Conservation (phyloP, 768 basidiomycete genomes). For the Inosperma sp. region DNA sequence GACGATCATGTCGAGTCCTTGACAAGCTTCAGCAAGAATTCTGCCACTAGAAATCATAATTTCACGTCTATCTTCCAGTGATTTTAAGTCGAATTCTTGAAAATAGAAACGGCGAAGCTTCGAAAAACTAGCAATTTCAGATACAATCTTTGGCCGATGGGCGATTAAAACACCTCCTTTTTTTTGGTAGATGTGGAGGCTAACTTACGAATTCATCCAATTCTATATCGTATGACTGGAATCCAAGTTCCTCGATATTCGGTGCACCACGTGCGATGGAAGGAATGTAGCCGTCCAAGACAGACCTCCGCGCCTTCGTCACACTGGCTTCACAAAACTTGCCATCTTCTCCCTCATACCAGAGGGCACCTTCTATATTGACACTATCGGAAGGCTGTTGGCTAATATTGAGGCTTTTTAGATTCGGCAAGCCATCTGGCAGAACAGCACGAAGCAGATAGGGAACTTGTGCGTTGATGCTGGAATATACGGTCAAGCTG, state of each 20-base stretch:
- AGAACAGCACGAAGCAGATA: too few relatives aligned
- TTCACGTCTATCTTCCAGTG: background rate
- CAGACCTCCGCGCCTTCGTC: background rate
- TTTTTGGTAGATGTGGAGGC: background rate
- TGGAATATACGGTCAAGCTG: too few relatives aligned
- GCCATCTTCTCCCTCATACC: slow-evolving; percentile 17
- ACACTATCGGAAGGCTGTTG: background rate
- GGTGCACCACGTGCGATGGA: slow-evolving; percentile 12
- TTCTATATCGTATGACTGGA: background rate
- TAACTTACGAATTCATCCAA: background rate
- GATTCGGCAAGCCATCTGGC: slow-evolving; percentile 10
- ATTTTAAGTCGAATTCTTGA: too few relatives aligned
- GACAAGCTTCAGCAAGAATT: background rate
- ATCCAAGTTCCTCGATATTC: slow-evolving; percentile 13
- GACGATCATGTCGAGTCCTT: background rate
- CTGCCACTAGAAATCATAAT: background rate
- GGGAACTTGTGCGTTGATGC: too few relatives aligned
- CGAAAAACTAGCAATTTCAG: background rate
- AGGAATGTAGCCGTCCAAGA: slow-evolving; percentile 11
- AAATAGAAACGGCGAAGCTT: background rate
- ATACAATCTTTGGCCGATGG: background rate
- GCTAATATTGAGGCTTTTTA: slow-evolving; percentile 15
- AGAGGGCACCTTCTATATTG: slow-evolving; percentile 9
- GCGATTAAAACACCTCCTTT: background rate
- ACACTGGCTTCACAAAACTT: slow-evolving; percentile 4